These are phyloP conservation scores for Citrus hindsii DNA, from an alignment of 345 rosid species.

Conservation along the genomic window DNA sequence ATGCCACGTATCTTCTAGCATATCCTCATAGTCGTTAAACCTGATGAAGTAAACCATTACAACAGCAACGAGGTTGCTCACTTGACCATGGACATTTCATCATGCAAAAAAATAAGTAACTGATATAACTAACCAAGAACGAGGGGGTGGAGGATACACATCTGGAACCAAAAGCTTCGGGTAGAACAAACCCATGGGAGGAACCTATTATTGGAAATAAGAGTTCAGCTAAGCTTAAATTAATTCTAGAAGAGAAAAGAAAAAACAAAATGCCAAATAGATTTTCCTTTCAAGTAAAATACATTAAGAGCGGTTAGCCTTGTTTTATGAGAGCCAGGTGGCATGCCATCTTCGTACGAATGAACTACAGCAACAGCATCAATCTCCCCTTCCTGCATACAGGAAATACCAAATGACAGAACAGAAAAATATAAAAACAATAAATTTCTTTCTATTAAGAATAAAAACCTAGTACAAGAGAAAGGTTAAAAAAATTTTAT, in stretches of 20 bases:
- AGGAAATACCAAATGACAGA: slow-evolving; percentile 1
- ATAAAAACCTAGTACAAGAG: not conserved
- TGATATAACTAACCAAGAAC: slow-evolving; percentile 54
- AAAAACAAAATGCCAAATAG: not conserved
- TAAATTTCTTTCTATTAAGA: not conserved
- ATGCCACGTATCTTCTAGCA: slow-evolving; percentile 90
- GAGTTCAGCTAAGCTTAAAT: not conserved
- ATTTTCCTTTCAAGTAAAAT: slow-evolving; percentile 17
- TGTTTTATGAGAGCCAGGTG: slow-evolving; percentile 75
- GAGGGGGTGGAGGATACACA: slow-evolving; percentile 82
- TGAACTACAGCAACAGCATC: slow-evolving; percentile 66
- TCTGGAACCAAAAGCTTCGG: slow-evolving; percentile 89
- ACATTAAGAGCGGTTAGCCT: slow-evolving; percentile 85
- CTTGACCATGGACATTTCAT: slow-evolving; percentile 7
- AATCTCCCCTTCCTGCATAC: slow-evolving; percentile 65
- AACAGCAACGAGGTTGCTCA: not conserved
- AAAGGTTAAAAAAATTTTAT: not conserved
- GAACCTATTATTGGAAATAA: slow-evolving; percentile 47
- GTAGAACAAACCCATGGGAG: slow-evolving; percentile 93
- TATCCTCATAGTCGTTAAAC: slow-evolving; percentile 85
- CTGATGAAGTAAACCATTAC: slow-evolving; percentile 29
- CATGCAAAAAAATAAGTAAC: slow-evolving; percentile 5
- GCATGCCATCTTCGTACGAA: slow-evolving; percentile 71
- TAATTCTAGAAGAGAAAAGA: slow-evolving; percentile 3
- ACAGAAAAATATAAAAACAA: not conserved